phyloP scores from a whole-genome alignment of 2,329 filamentous ascomycete genomes.

The Colletotrichum camelliae region DNA sequence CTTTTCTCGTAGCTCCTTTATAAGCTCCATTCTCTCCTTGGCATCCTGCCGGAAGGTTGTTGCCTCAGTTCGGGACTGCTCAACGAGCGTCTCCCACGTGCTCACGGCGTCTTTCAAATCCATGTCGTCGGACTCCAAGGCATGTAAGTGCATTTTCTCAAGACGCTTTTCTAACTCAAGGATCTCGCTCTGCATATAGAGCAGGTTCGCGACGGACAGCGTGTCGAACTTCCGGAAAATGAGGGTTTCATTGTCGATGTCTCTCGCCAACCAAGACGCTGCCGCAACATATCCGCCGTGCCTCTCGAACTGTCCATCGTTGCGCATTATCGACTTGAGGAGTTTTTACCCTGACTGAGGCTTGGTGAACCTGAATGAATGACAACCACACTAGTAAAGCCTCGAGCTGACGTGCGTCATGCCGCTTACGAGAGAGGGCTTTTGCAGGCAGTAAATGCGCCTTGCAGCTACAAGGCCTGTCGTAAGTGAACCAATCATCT shows the following conservation, averaged over 20 bases:
- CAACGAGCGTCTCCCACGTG: slow-evolving; percentile 4
- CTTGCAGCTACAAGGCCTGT: too few relatives aligned
- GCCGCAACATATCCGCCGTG: fast-evolving
- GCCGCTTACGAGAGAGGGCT: too few relatives aligned
- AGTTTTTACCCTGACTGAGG: too few relatives aligned
- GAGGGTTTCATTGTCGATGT: slow-evolving; percentile 1
- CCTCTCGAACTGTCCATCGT: too few relatives aligned
- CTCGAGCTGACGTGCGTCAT: too few relatives aligned
- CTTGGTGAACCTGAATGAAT: too few relatives aligned
- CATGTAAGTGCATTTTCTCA: too few relatives aligned
- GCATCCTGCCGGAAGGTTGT: background rate
- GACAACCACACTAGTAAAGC: too few relatives aligned
- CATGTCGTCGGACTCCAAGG: too few relatives aligned
- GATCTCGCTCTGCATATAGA: slow-evolving; percentile 7
- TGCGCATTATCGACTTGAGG: too few relatives aligned
- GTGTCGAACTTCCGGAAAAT: slow-evolving; percentile 11
- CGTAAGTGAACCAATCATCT: too few relatives aligned
- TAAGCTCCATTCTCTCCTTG: background rate
- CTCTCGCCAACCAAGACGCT: background rate
- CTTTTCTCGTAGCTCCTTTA: background rate
- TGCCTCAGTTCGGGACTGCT: background rate
- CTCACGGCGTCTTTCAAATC: background rate
- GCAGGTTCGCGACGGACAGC: background rate
- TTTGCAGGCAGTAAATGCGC: too few relatives aligned
- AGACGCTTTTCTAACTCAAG: background rate